Evolutionary conservation across 73 alveolate genomes (phyloP), one percentile per base, ranked within the genome.

Genomic region (Paramecium primaurelia): DNA sequence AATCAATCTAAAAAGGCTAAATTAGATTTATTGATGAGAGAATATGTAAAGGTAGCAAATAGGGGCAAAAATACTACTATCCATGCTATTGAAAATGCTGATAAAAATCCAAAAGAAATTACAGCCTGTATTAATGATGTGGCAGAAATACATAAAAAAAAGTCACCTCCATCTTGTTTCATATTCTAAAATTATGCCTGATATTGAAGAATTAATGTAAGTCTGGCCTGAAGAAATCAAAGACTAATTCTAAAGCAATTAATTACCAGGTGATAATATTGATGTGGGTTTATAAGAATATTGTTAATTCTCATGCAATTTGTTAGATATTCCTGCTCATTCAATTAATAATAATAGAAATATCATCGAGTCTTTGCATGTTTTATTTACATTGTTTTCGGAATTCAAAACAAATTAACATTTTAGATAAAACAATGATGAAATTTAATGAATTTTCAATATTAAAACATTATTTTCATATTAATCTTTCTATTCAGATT

Each of bases 321-420:
- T 98, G 94, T 87, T 96, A 87, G 99, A 96, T 88, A 97, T 98
- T 75, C 99, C 99, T n/a, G 96, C 96, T 22, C 99, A 98, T 92
- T 91, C 95, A 68, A 80, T 92, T n/a, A 94, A 95, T 3, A 97
- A 95, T 84, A 92, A 95, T 90, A 96, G 96, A 92, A 96, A 98
- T 42, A 83, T 96, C 28, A 92, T 97, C 10, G 99, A 98, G 92
- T 92, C 98, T 84, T 85, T 98, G 88, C 99, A 98, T 93, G 98
- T 97, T 38, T 93, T 98, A 44, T 98, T 98, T 92, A 96, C 99
- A 40, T 96, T 98, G 75, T 98, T 92, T 93, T 92, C 97, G 58
- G 99, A 98, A 38, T 98, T 98, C 93, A 98, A 96, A 93, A 92
- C 93, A 34, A 98, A 97, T 93, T 92, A 93, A 83, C 99, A 96